These are phyloP conservation scores for Dysphania ambrosioides DNA, from an alignment of 148 eudicot species.

Conservation along the genomic window DNA sequence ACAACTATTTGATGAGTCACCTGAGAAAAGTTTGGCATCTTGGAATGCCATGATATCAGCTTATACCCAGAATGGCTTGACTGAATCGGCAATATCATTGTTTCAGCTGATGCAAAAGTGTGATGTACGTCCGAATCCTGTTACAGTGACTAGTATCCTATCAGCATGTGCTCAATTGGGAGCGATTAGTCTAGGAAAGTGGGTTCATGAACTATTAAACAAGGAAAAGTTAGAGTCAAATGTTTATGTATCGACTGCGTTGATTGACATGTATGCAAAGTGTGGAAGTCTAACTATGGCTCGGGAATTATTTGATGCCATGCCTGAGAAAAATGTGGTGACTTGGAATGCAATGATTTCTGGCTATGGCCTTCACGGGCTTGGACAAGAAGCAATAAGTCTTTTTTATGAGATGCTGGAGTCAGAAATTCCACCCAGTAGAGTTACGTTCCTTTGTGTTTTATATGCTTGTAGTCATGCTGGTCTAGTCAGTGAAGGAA, in stretches of 20 bases:
- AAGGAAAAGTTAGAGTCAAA: slow-evolving; percentile 50
- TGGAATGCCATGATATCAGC: slow-evolving; percentile 95
- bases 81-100: slow-evolving; percentile 57
- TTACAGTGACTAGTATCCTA: slow-evolving; percentile 64
- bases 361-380: slow-evolving; percentile 84
- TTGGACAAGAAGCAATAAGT: slow-evolving; percentile 51
- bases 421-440: slow-evolving; percentile 44
- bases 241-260: slow-evolving; percentile 60
- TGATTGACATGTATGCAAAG: slow-evolving; percentile 82
- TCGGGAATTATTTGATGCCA: slow-evolving; percentile 42
- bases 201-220: slow-evolving; percentile 59
- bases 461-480: slow-evolving; percentile 88
- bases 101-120: slow-evolving; percentile 64
- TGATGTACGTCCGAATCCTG: slow-evolving; percentile 58
- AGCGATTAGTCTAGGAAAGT: slow-evolving; percentile 63
- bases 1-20: slow-evolving; percentile 59
- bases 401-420: slow-evolving; percentile 48
- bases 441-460: slow-evolving; percentile 60
- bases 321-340: slow-evolving; percentile 63
- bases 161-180: slow-evolving; percentile 87
- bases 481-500: slow-evolving; percentile 70
- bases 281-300: slow-evolving; percentile 69
- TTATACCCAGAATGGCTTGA: slow-evolving; percentile 67
- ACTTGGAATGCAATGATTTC: slow-evolving; percentile 90
- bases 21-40: slow-evolving; percentile 55